Base-by-base conservation (phyloP, 2,329 filamentous ascomycete species). In the Akanthomyces dipterigenus region DNA sequence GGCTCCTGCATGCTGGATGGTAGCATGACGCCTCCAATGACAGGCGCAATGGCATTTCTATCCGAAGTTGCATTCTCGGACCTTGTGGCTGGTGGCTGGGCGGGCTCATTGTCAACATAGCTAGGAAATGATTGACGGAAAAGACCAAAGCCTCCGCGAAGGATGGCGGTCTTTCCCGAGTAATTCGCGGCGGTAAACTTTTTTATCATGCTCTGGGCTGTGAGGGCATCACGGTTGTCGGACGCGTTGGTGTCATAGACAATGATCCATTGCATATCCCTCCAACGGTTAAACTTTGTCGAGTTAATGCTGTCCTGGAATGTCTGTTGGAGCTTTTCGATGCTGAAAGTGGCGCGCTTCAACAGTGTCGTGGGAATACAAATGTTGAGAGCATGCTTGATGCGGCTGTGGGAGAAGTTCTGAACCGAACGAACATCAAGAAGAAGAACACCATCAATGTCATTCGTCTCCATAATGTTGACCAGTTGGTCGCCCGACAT, bases 341-440 rank as follows among this genome's bases (percentile, higher is more conserved):
- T 83, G 67, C 93, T 93, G 74, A 96, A 98, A 0, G 92, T 96
- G 0, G 91, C 88, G 55, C 95, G 83, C 74, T 98, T 98, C 20
- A 99, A 77, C 16, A 99, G 78, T 0, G 93, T 98, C 0, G 95
- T 98, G 0, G 95, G 95, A 63, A 98, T 96, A 70, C 95, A 98
- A 5, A 99, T 79, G 70, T 96, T 98, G 36, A 99, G 76, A 0
- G 93, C 91, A n/a, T 88, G 88, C 55, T 81, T 77, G 60, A 98
- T 89, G 34, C 90, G 86, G 24, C 89, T 87, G 50, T 84, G 81
- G 1, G 87, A 83, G 70, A 89, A 97, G 66, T 93, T 91, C 22
- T 92, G 91, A 31, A 88, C 90, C 0, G 96, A 92, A 43, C 95
- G 86, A 24, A 98, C 83, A 71, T 99, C 95, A 5, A 99, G 77